Base-by-base conservation (phyloP, 164 flowering plant genomes). In the Dillenia turbinata region DNA sequence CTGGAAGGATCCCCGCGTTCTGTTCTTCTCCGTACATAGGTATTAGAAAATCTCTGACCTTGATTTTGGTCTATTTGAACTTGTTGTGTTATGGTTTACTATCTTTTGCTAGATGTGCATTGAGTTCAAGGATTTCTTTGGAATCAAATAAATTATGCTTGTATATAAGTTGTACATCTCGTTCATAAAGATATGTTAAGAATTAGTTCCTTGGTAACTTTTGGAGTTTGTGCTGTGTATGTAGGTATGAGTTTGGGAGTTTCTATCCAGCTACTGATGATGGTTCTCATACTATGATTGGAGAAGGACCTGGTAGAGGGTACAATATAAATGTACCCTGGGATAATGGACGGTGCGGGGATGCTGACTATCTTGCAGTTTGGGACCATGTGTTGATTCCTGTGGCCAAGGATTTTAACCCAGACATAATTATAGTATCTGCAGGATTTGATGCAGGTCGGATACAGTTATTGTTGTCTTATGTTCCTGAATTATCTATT, bases 401-500 rank as follows among this genome's bases (percentile, higher is more conserved):
- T 66, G 86, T 92, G 70, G 92, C 92, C 7, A 85, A 75, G 78
- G 84, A 80, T 64, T 95, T 81, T 66, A 71, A 80, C 68, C 99
- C 99, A 15, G 99, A 95, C 61, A 72, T 95, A 57, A 77, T 95
- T 53, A 71, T 95, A 7, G 67, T 95, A 56, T 95, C 99, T 68
- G 99, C 91, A 43, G 99, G 99, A 69, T 95, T 92, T 78, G 99
- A 95, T 85, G 96, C 97, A 82, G 99, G 99, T 92, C 48, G 54
- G 71, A 10, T 54, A 58, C 60, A 24, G 47, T 64, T 8, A 19
- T 26, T 47, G 22, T 19, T 19, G 22, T 19, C 22, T 19, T 19
- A 19, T 19, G 22, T 19, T 19, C 22, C 22, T 19, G 1, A 19
- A 19, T 19, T 19, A 19, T 19, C 22, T 19, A 19, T 19, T 19